phyloP scores from a whole-genome alignment of 331 rosid species.

The Quercus tomentella region DNA sequence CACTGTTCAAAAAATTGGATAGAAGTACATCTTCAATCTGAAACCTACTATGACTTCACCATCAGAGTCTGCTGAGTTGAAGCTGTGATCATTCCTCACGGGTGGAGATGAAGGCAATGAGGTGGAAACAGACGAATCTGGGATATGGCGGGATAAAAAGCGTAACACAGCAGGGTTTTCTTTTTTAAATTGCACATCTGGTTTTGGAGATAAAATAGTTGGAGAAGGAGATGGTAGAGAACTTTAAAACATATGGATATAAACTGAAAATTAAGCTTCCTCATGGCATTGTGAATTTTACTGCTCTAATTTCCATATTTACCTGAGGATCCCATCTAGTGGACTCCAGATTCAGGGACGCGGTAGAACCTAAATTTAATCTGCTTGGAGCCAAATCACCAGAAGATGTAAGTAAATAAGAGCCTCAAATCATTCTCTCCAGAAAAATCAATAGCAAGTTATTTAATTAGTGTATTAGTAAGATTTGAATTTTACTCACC shows the following conservation, averaged over 20 bases:
- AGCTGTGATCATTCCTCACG: constrained; percentile 41
- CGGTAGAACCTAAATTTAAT: constrained; percentile 29
- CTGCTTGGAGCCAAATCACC: constrained; percentile 34
- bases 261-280: not conserved
- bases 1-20: not conserved
- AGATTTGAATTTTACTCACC: constrained; percentile 31
- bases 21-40: constrained; percentile 1
- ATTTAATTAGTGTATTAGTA: not conserved
- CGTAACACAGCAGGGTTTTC: constrained; percentile 46
- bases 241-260: not conserved
- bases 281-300: not conserved
- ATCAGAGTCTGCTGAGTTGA: constrained; percentile 57
- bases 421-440: constrained; percentile 16
- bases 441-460: not conserved
- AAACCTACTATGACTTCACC: constrained; percentile 51
- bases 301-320: not conserved
- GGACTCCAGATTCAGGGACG: constrained; percentile 29
- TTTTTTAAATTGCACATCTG: constrained; percentile 22
- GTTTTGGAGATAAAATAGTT: constrained; percentile 28
- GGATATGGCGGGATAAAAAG: constrained; percentile 40
- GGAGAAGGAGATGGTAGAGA: constrained; percentile 26
- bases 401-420: not conserved
- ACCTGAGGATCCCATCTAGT: constrained; percentile 54
- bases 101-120: constrained; percentile 51
- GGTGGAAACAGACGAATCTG: constrained; percentile 37